Evolutionary conservation across 805 yeast species (phyloP), one percentile per base, ranked within the genome.

Genomic region (Yarrowia deformans): DNA sequence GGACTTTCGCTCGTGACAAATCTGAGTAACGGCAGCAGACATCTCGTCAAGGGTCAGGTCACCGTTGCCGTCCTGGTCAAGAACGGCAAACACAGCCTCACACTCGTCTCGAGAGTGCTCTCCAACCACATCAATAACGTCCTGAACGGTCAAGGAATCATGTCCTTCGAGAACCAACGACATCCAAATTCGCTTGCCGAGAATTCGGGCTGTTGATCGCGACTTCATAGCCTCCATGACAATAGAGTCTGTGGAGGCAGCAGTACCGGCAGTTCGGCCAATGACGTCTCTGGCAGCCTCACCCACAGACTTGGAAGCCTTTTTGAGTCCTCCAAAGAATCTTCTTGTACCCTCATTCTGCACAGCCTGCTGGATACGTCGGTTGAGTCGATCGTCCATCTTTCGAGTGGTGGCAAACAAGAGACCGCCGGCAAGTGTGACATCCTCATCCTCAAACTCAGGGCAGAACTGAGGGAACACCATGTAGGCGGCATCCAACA

Each of bases 171-270:
- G 74, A 1, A 80, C 82, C 61, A 80, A 71, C 8, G 82, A 78
- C 71, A 78, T 75, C 83, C 83, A 80, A 56, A 81, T 78, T 19
- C 83, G 77, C 55, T 73, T 70, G 8, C 81, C 82, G 60, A 80
- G 72, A 7, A 74, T 73, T 49, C 74, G 76, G 1, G 80, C 70
- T 2, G 75, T 67, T 3, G 69, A 70, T 42, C 71, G 70, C 63
- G 73, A 73, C 19, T 73, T 73, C 69, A 80, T 73, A 2, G 81
- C 79, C 18, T 75, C 75, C 50, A 75, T 71, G 18, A 80, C 81
- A 43, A 48, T 34, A 18, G 48, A 34, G 32, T 69, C 67, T 1
- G 50, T 37, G 35, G 61, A 32, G n/a, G 58, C 52, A 2, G 58
- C 40, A 13, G 56, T 61, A 10, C 76, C 76, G 10, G 71, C 56